These are phyloP conservation scores for Phytophthora colocasiae DNA, from an alignment of 352 stramenopile genomes.

Conservation along the genomic window DNA sequence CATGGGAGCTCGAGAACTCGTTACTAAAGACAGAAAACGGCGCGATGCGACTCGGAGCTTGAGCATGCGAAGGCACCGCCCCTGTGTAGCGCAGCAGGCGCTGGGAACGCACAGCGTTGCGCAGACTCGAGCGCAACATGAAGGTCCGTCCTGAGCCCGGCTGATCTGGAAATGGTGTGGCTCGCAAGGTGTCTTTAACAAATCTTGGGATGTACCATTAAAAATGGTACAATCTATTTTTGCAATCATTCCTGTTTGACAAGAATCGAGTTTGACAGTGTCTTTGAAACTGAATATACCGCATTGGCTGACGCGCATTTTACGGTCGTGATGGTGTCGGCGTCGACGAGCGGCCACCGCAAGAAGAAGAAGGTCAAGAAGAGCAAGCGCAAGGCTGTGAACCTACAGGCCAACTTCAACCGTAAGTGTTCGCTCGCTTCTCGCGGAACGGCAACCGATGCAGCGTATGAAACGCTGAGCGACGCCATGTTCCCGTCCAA, in stretches of 20 bases:
- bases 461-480: slow-evolving; percentile 44
- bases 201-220: not conserved
- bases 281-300: slow-evolving; percentile 13
- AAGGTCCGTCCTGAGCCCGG: slow-evolving; percentile 19
- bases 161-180: slow-evolving; percentile 31
- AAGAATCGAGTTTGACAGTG: not conserved
- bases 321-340: slow-evolving; percentile 55
- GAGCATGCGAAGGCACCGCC: slow-evolving; percentile 9
- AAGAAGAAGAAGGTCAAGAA: slow-evolving; percentile 86
- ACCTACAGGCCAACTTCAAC: slow-evolving; percentile 84
- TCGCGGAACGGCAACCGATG: slow-evolving; percentile 3
- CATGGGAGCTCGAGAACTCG: slow-evolving; percentile 29
- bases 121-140: slow-evolving; percentile 58
- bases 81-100: slow-evolving; percentile 35
- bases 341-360: slow-evolving; percentile 50
- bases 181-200: slow-evolving; percentile 21
- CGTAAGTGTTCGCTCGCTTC: slow-evolving; percentile 71
- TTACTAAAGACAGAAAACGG: slow-evolving; percentile 12
- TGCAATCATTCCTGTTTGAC: slow-evolving; percentile 24
- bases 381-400: slow-evolving; percentile 84
- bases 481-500: slow-evolving; percentile 87
- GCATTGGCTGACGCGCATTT: slow-evolving; percentile 9
- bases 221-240: slow-evolving; percentile 6
- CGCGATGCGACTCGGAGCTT: slow-evolving; percentile 9
- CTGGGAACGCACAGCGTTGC: slow-evolving; percentile 46